Conservation (phyloP, 2,329 filamentous ascomycete species). For the Pseudopyrenochaeta lycopersici region DNA sequence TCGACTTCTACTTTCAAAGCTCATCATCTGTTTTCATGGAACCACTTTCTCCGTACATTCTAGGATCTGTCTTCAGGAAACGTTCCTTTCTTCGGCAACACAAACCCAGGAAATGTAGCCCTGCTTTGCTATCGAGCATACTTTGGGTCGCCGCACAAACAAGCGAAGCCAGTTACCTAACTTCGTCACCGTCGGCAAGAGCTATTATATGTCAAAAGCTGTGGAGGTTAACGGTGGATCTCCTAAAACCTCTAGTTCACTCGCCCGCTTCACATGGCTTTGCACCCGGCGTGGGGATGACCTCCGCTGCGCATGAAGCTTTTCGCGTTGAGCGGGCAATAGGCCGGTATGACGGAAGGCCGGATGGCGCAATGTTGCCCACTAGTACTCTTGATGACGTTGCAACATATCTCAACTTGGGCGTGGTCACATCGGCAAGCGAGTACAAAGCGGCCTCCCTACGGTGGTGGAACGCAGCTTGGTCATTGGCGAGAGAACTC, state of each 20-base stretch:
- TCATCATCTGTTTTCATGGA: constrained; percentile 88
- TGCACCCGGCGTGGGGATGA: constrained; percentile 65
- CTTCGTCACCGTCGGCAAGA: constrained; percentile 80
- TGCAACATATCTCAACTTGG: constrained; percentile 88
- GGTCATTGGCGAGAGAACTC: constrained; percentile 86
- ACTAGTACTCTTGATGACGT: constrained; percentile 85
- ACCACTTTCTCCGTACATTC: constrained; percentile 86
- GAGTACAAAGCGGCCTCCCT: constrained; percentile 85
- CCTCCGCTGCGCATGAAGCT: constrained; percentile 79
- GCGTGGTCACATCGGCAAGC: constrained; percentile 88
- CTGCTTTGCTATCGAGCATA: constrained; percentile 88
- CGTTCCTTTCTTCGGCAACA: constrained; percentile 84
- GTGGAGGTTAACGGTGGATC: constrained; percentile 81
- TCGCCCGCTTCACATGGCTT: constrained; percentile 66
- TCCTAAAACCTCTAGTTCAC: constrained; percentile 90
- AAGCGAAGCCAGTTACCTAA: constrained; percentile 85
- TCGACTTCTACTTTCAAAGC: constrained; percentile 91
- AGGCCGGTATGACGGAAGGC: constrained; percentile 55
- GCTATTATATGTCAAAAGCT: constrained; percentile 87
- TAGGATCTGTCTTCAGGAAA: constrained; percentile 89
- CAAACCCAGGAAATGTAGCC: constrained; percentile 82
- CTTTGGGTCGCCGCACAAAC: constrained; percentile 95
- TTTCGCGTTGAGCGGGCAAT: constrained; percentile 76
- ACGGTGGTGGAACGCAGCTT: constrained; percentile 93
- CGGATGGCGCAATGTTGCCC: constrained; percentile 56